Evolutionary conservation across 768 basidiomycete genomes (phyloP), one percentile per base, ranked within the genome.

Genomic region (Mycena albidolilacea): DNA sequence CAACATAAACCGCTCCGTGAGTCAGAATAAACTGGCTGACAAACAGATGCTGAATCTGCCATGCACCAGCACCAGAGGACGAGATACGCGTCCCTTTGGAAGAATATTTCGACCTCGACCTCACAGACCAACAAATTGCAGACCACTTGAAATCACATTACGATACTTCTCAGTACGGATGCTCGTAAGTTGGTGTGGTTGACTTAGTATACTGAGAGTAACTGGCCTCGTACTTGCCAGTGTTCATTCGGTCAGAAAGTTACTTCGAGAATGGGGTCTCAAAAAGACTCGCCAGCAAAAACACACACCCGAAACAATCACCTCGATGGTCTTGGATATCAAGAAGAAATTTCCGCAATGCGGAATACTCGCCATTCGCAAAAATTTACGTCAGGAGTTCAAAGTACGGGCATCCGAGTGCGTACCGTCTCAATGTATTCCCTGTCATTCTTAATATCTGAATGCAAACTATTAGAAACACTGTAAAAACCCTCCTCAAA

Each of bases 321-420:
- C 6, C 15, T 5, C 21, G 2, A 38, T 38, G 57, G 57, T 39
- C 35, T 19, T 38, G 37, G 57, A 58, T 15, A 58, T 58, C 15
- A 58, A 58, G 37, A 38, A 23, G 7, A 58, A 58, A 38, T 58
- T 38, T 38, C 57, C 57, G 15, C 57, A 23, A 2, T 37, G 57
- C 38, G 57, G 57, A 6, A 58, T 5, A n/a, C 57, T 58, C 5
- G 57, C 57, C 21, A 23, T 58, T 19, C 5, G 57, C 1, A 58
- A 39, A 23, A 58, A 58, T 58, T 11, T 38, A 15, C 57, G 37
- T 11, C 57, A 58, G 10, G 57, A 58, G 19, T 58, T 58, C 17
- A 39, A 39, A 19, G 57, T 58, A 23, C 57, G 57, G 17, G 37
- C 57, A 58, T 58, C 57, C 7, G 57, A 58, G 57, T 58, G 37